Conservation (phyloP, 345 rosid species). For the Aegle marmelos region DNA sequence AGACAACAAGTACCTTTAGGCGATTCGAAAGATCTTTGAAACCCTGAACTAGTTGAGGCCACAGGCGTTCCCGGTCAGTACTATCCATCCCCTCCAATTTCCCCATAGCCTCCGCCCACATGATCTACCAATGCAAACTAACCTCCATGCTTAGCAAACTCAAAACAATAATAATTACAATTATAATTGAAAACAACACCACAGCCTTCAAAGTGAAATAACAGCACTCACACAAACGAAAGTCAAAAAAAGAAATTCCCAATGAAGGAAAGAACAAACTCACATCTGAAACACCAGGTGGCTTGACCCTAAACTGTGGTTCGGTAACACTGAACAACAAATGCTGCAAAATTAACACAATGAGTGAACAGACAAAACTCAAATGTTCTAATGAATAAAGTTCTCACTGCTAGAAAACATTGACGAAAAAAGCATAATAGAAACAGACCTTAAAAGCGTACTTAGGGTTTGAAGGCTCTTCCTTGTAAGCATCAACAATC, state of each 20-base stretch:
- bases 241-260: background rate
- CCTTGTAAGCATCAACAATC: conserved; percentile 93
- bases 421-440: background rate
- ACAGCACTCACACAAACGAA: background rate
- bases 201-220: conserved; percentile 1
- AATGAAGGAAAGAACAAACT: conserved; percentile 24
- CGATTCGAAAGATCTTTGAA: conserved; percentile 94
- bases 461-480: conserved; percentile 81
- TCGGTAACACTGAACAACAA: conserved; percentile 87
- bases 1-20: conserved; percentile 51
- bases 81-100: conserved; percentile 97
- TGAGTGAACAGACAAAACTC: conserved; percentile 10
- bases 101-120: conserved; percentile 97
- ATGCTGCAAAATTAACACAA: conserved; percentile 50
- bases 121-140: conserved; percentile 69
- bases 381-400: background rate
- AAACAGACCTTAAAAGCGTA: conserved; percentile 80
- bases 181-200: background rate
- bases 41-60: conserved; percentile 98
- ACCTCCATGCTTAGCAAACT: conserved; percentile 26
- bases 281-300: conserved; percentile 92
- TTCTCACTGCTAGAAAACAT: background rate
- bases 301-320: conserved; percentile 72
- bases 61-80: conserved; percentile 81
- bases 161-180: background rate